A percentile compares a stretch with the other conserved stretches of the same genome.
Evolutionary conservation across 2,329 filamentous ascomycete species (phyloP).

Genomic region (Xylaria sp.): DNA sequence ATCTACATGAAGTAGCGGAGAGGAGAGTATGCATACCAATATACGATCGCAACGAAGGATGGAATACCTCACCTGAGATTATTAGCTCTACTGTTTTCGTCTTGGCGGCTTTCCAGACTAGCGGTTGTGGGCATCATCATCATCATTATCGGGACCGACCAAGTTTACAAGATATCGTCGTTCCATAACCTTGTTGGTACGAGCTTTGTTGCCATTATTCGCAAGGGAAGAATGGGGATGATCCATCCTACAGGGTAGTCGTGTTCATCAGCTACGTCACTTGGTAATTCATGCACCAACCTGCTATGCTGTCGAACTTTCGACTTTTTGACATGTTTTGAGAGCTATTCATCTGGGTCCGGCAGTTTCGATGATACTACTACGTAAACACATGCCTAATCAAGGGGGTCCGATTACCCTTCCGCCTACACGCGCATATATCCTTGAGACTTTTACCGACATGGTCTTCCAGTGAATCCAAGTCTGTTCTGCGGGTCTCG

Average conservation of each 20-base stretch:
- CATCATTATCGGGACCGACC: background rate
- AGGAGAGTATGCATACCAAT: background rate
- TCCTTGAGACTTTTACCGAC: background rate
- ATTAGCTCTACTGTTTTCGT: background rate
- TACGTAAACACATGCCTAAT: background rate
- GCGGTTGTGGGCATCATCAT: background rate
- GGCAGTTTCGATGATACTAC: background rate
- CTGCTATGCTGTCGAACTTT: background rate
- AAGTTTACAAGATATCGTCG: background rate
- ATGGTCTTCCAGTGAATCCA: background rate
- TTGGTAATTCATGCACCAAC: background rate
- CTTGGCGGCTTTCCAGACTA: background rate
- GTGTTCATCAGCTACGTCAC: background rate
- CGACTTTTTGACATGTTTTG: background rate
- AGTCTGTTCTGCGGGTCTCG: background rate
- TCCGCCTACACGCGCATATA: conserved; percentile 1
- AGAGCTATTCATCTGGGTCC: background rate
- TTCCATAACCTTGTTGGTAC: background rate
- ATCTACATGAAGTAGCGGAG: conserved; percentile 8
- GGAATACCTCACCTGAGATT: background rate
- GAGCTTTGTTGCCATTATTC: background rate
- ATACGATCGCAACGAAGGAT: conserved; percentile 5
- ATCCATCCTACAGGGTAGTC: conserved; percentile 2
- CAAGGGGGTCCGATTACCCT: background rate
- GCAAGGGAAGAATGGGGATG: conserved; percentile 7